phyloP scores from a whole-genome alignment of 345 rosid genomes.

The Anastatica hierochuntica region DNA sequence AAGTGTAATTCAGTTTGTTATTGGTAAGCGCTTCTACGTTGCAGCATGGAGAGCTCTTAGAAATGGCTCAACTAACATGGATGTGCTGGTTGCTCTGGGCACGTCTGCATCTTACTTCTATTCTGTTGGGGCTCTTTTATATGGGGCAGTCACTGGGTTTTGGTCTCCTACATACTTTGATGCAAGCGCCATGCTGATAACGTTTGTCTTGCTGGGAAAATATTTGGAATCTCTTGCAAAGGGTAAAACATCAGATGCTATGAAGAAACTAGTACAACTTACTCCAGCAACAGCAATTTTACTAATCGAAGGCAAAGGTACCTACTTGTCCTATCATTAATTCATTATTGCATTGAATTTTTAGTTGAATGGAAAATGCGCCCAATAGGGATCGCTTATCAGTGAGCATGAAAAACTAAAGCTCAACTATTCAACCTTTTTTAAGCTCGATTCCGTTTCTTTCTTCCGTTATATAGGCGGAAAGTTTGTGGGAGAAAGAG shows the following conservation, averaged over 20 bases:
- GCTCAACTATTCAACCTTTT: background rate
- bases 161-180: conserved; percentile 98
- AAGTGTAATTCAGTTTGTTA: conserved; percentile 83
- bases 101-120: conserved; percentile 94
- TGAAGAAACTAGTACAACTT: conserved; percentile 92
- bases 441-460: conserved; percentile 3
- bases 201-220: conserved; percentile 92
- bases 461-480: conserved; percentile 41
- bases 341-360: background rate
- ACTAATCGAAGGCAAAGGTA: conserved; percentile 75
- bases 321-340: background rate
- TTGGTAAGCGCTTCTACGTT: conserved; percentile 91
- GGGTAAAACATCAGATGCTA: conserved; percentile 98
- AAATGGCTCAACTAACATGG: conserved; percentile 98
- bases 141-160: conserved; percentile 90
- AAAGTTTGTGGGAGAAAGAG: conserved; percentile 61
- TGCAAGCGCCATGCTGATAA: conserved; percentile 96
- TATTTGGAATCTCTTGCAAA: conserved; percentile 95
- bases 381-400: background rate
- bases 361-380: background rate
- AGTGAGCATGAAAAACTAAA: background rate
- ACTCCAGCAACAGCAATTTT: conserved; percentile 91
- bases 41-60: conserved; percentile 99
- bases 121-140: conserved; percentile 88
- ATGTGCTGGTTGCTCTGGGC: conserved; percentile 93